Percentiles rank a stretch among this genome's conserved stretches.
phyloP scores from a whole-genome alignment of 2,329 filamentous ascomycete genomes.

The Chaetomium sp. region DNA sequence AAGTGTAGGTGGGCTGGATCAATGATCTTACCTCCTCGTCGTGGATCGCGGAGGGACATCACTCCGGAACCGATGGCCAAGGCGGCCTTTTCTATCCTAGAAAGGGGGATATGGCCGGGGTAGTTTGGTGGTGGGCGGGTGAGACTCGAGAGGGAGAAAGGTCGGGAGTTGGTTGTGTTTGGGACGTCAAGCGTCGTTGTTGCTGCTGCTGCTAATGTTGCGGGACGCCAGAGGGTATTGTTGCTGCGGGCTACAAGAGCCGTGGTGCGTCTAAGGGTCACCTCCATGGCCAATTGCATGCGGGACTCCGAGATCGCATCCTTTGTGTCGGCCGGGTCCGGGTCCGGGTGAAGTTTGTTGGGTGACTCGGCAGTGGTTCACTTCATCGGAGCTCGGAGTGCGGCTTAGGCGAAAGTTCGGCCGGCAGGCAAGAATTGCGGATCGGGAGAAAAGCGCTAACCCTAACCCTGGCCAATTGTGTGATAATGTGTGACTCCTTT shows the following conservation, averaged over 20 bases:
- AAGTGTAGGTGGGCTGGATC: not conserved
- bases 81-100: conserved; percentile 64
- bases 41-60: conserved; percentile 63
- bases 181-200: no score
- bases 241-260: conserved; percentile 16
- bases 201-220: not conserved
- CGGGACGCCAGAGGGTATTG: conserved; percentile 5
- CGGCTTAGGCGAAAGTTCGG: not conserved
- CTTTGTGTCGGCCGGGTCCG: not conserved
- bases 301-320: conserved; percentile 2
- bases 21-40: conserved; percentile 58
- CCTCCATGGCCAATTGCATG: conserved; percentile 22
- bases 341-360: not conserved
- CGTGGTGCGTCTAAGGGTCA: conserved; percentile 18
- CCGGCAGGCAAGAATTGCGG: not conserved
- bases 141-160: conserved; percentile 80
- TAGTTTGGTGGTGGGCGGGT: conserved; percentile 83
- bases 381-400: conserved; percentile 10
- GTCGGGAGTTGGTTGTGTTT: conserved; percentile 11
- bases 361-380: conserved; percentile 13
- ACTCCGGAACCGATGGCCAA: conserved; percentile 61
- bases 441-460: not conserved
- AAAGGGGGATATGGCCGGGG: conserved; percentile 86
- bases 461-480: conserved; percentile 1
- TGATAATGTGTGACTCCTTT: no score